These are phyloP conservation scores for Aspergillus persii DNA, from an alignment of 2,329 filamentous ascomycete genomes.

Conservation along the genomic window DNA sequence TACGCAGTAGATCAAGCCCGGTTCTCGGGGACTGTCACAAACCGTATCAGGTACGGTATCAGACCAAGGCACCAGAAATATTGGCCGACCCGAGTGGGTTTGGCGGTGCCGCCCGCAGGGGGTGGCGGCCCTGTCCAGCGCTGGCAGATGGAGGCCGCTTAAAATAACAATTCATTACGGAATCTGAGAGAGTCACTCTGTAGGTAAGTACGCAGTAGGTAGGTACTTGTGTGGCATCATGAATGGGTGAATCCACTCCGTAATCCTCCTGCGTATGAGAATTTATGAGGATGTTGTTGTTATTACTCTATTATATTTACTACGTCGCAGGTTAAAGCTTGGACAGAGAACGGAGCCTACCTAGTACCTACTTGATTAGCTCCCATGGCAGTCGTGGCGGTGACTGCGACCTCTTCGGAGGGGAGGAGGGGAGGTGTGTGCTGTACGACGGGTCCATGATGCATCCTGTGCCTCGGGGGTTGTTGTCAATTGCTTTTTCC, in stretches of 20 bases:
- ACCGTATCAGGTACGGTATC: conserved; percentile 20
- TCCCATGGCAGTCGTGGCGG: conserved; percentile 9
- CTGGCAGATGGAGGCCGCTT: background rate
- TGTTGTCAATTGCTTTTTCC: conserved; percentile 9
- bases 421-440: background rate
- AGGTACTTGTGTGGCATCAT: no score
- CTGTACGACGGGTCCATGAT: conserved; percentile 7
- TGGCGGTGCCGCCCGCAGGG: conserved; percentile 27
- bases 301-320: no score
- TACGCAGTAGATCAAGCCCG: background rate
- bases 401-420: conserved; percentile 7
- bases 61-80: conserved; percentile 15
- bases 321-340: background rate
- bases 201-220: background rate
- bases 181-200: background rate
- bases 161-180: conserved; percentile 4
- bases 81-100: conserved; percentile 12
- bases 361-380: background rate
- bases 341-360: background rate
- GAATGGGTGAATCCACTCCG: no score
- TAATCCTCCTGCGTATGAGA: no score
- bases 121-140: conserved; percentile 25
- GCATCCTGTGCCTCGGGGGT: conserved; percentile 5
- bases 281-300: no score
- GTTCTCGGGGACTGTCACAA: background rate